Percentiles rank a stretch among this genome's conserved stretches.
phyloP scores from a whole-genome alignment of 1,284 basidiomycete species.

The Sphaerobolus stellatus region DNA sequence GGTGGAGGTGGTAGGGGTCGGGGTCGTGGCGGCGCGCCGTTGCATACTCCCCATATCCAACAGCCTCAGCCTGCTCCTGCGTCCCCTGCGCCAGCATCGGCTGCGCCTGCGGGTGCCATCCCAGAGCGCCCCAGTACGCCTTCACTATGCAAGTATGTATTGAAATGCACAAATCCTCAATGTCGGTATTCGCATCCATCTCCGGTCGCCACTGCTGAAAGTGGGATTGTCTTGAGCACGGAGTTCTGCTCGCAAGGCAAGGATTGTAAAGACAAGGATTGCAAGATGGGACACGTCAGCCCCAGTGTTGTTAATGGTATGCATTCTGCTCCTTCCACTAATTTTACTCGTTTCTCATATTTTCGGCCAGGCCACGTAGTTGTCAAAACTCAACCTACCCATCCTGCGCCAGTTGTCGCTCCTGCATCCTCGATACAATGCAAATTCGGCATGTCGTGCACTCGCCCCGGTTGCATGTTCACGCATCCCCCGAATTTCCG shows the following conservation, averaged over 20 bases:
- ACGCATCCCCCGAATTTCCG: conserved; percentile 56
- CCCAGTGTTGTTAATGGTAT: conserved; percentile 65
- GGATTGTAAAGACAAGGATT: conserved; percentile 87
- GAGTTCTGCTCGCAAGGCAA: conserved; percentile 85
- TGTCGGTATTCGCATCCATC: conserved; percentile 91
- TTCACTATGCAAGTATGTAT: conserved; percentile 85
- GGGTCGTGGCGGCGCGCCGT: conserved; percentile 22
- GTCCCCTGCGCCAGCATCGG: conserved; percentile 21
- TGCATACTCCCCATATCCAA: conserved; percentile 29
- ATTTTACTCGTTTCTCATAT: conserved; percentile 6
- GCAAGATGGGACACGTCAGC: conserved; percentile 84
- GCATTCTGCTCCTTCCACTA: conserved; percentile 46
- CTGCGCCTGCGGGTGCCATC: conserved; percentile 17
- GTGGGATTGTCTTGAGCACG: conserved; percentile 89
- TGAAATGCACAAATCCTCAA: conserved; percentile 84
- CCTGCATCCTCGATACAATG: conserved; percentile 44
- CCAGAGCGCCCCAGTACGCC: conserved; percentile 81
- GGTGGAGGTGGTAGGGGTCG: conserved; percentile 15
- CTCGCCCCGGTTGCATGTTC: conserved; percentile 70
- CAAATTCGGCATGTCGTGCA: conserved; percentile 74
- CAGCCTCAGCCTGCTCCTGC: conserved; percentile 33
- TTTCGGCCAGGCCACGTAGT: conserved; percentile 21
- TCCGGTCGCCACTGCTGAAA: conserved; percentile 86
- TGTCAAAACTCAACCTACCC: conserved; percentile 17
- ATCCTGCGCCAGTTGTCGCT: conserved; percentile 10